Evolutionary conservation across 2,329 filamentous ascomycete species (phyloP), one percentile per base, ranked within the genome.

Genomic region (Apiospora aurea): DNA sequence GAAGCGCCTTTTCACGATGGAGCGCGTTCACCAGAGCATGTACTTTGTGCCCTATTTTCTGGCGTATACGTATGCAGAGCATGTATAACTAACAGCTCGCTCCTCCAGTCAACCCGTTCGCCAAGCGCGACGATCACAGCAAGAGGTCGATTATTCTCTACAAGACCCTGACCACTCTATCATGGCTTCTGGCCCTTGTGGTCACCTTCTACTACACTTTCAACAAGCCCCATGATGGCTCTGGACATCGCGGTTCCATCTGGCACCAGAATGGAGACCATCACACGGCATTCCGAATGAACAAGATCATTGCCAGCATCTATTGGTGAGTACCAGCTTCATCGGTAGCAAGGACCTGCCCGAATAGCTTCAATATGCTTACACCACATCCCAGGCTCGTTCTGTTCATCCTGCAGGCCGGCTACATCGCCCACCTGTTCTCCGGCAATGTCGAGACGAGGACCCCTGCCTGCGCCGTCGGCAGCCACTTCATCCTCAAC

Each of bases 401-500:
- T 69, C 88, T 97, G 72, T 93, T 94, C 80, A 81, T 95, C 76
- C 86, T 94, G 49, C 95, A 97, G 80, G 83, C 92, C 70, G 90
- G 88, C 76, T 97, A 97, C 81, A 86, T 95, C 73, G 89, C 87
- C 77, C 90, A 94, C 77, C 89, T 97, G 75, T 97, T 94, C 86
- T 91, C 90, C 67, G 85, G 86, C 75, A 89, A 92, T 76, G 79
- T 86, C 66, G 88, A 89, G 41, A 86, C 89, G 70, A 89, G 94
- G 74, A 88, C 89, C 73, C 87, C 90, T 21, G 93, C 94, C 29
- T 92, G 92, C 75, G 91, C 93, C 75, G 92, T 97, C 18, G 94
- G 93, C 73, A 88, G 90, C 76, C 94, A 97, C 85, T 97, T 96
- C 82, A 94, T 97, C 80, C 80, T 93, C 77, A 93, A 94, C 87